Conservation (phyloP, 177 flowering plant genomes). For the Telopea speciosissima region DNA sequence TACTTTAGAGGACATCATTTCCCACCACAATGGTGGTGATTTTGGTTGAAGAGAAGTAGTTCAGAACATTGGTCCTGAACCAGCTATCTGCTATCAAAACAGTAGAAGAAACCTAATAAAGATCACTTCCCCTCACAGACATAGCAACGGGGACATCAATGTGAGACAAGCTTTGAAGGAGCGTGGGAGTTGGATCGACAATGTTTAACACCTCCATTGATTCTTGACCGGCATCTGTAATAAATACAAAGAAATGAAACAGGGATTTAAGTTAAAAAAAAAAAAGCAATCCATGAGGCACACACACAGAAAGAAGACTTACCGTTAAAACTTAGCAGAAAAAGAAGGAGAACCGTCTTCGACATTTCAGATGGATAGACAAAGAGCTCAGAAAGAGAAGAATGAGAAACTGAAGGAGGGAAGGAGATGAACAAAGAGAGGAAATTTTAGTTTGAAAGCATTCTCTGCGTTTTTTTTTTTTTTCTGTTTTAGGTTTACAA, state of each 20-base stretch:
- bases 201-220: constrained; percentile 28
- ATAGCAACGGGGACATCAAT: constrained; percentile 35
- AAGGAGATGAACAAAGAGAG: too few relatives aligned
- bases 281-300: too few relatives aligned
- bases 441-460: too few relatives aligned
- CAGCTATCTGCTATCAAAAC: constrained; percentile 63
- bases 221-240: constrained; percentile 51
- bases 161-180: constrained; percentile 15
- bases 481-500: too few relatives aligned
- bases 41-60: constrained; percentile 47
- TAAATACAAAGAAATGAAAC: constrained; percentile 1
- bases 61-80: constrained; percentile 53
- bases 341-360: too few relatives aligned
- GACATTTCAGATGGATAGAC: too few relatives aligned
- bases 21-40: constrained; percentile 67
- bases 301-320: too few relatives aligned
- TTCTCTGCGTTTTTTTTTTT: too few relatives aligned
- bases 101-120: constrained; percentile 42
- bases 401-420: too few relatives aligned
- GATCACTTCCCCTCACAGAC: constrained; percentile 33
- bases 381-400: too few relatives aligned
- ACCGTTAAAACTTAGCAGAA: too few relatives aligned
- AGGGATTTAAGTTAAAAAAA: not conserved
- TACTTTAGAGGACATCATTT: constrained; percentile 36
- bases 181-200: constrained; percentile 25